Evolutionary conservation across 257 asterid genomes (phyloP).

Genomic region (Penstemon barbatus): DNA sequence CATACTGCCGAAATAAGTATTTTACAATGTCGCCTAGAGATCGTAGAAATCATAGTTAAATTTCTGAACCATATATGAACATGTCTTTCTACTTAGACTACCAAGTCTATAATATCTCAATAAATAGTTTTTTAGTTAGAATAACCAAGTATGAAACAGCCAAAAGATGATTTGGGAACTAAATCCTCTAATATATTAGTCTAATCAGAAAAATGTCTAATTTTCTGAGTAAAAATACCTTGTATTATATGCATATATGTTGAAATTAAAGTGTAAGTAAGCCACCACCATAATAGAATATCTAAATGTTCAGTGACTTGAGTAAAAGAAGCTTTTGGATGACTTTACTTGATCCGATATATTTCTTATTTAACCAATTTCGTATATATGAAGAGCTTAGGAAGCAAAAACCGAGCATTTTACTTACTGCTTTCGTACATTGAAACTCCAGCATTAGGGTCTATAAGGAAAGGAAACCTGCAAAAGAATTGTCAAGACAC

Average conservation of each 20-base stretch:
- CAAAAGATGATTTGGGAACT: not conserved
- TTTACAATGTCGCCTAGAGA: constrained; percentile 67
- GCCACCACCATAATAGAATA: not conserved
- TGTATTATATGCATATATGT: not conserved
- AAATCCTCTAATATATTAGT: too few relatives aligned
- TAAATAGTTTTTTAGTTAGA: not conserved
- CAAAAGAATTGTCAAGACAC: constrained; percentile 27
- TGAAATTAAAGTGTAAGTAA: not conserved
- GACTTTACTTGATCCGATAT: not conserved
- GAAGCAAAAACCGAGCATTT: not conserved
- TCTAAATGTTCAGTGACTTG: constrained; percentile 11
- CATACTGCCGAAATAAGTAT: constrained; percentile 71
- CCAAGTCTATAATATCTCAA: not conserved
- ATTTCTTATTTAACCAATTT: not conserved
- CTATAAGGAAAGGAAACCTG: constrained; percentile 81
- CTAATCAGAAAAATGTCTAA: too few relatives aligned
- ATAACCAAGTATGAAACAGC: constrained; percentile 1
- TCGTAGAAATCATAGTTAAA: constrained; percentile 13
- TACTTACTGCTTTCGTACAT: constrained; percentile 74
- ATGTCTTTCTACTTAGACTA: not conserved
- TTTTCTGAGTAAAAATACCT: not conserved
- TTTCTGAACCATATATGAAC: not conserved
- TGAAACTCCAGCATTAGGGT: constrained; percentile 69
- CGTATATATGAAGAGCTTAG: not conserved
- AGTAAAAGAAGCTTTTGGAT: not conserved